phyloP scores from a whole-genome alignment of 2,329 filamentous ascomycete genomes.

The Periconia macrospinosa region DNA sequence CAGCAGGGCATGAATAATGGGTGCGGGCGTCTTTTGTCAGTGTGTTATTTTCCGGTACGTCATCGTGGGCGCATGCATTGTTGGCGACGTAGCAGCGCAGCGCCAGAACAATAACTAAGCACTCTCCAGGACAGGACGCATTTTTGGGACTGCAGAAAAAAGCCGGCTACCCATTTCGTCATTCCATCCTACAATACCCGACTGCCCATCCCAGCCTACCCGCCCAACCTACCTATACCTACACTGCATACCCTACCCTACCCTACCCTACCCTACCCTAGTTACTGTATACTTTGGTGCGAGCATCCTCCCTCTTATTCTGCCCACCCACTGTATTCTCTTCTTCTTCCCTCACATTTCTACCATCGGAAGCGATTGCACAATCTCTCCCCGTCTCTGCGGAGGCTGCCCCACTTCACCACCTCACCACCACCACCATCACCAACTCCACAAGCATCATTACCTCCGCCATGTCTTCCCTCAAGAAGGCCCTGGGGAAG shows the following conservation, averaged over 20 bases:
- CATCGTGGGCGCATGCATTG: neutral
- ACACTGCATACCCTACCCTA: too few species aligned
- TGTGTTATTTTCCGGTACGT: neutral
- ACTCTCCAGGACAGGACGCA: too few species aligned
- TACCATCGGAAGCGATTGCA: neutral
- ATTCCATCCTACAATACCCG: too few species aligned
- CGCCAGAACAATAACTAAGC: too few species aligned
- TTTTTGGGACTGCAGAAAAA: too few species aligned
- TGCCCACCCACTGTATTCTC: neutral
- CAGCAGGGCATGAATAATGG: too few species aligned
- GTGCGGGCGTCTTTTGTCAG: too few species aligned
- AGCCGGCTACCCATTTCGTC: conserved; percentile 1
- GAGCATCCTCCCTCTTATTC: neutral
- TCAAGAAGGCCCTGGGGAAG: conserved; percentile 51
- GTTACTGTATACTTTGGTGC: neutral
- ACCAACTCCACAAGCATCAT: neutral
- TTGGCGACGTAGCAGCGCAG: neutral
- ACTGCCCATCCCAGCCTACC: neutral
- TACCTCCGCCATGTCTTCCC: conserved; percentile 32
- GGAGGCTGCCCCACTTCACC: neutral
- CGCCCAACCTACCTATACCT: neutral
- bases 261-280: too few species aligned
- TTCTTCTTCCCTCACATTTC: neutral
- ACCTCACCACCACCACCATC: neutral
- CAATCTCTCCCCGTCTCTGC: neutral